These are phyloP conservation scores for Anacardium occidentale DNA, from an alignment of 345 rosid species.

Conservation along the genomic window DNA sequence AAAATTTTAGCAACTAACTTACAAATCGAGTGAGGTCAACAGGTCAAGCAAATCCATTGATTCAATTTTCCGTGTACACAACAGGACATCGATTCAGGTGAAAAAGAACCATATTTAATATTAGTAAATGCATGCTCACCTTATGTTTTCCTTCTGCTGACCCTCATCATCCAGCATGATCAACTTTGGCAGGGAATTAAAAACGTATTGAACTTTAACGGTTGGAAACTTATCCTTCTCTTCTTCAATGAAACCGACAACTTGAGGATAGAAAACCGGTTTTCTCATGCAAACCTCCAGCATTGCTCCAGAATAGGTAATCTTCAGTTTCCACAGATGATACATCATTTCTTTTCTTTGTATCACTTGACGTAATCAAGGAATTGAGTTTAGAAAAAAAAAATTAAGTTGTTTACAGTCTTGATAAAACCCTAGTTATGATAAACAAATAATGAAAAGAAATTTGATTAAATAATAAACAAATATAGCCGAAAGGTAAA, in stretches of 20 bases:
- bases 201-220: slow-evolving; percentile 67
- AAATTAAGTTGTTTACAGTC: neutral
- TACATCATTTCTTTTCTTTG: neutral
- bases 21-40: too few relatives aligned
- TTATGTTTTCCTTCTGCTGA: slow-evolving; percentile 65
- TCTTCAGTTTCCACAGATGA: slow-evolving; percentile 39
- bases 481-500: too few relatives aligned
- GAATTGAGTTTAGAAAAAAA: neutral
- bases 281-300: slow-evolving; percentile 94
- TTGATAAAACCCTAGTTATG: too few relatives aligned
- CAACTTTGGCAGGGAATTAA: slow-evolving; percentile 95
- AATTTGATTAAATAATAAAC: too few relatives aligned
- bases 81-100: neutral
- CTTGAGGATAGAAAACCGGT: slow-evolving; percentile 86
- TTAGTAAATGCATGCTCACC: slow-evolving; percentile 36
- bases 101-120: slow-evolving; percentile 3
- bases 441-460: too few relatives aligned
- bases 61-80: too few relatives aligned
- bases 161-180: slow-evolving; percentile 80
- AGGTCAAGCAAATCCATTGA: too few relatives aligned
- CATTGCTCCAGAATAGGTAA: slow-evolving; percentile 80
- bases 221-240: slow-evolving; percentile 78
- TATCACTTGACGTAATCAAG: neutral
- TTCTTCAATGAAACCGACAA: slow-evolving; percentile 87
- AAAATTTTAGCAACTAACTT: neutral